Conservation (phyloP, 1,139 yeast species). For the Pichia sp. region DNA sequence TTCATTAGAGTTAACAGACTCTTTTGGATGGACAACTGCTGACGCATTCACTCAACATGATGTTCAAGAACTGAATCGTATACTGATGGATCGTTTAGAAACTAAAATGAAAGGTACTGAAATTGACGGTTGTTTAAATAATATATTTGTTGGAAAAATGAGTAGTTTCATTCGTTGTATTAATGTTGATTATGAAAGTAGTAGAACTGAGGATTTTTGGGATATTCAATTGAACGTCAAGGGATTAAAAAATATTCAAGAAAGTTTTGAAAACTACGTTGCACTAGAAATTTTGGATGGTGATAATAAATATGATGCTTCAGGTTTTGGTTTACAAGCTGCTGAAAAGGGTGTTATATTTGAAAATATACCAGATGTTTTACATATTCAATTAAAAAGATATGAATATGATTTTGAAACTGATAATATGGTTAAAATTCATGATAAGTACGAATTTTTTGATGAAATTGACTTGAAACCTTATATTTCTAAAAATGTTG, state of each 20-base stretch:
- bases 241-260: constrained; percentile 63
- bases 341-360: constrained; percentile 96
- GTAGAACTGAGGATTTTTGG: constrained; percentile 94
- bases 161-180: constrained; percentile 90
- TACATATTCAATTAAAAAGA: constrained; percentile 87
- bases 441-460: constrained; percentile 89
- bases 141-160: constrained; percentile 94
- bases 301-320: constrained; percentile 93
- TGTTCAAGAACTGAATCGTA: constrained; percentile 92
- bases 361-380: constrained; percentile 83
- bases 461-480: constrained; percentile 75
- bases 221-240: constrained; percentile 93
- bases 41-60: constrained; percentile 98
- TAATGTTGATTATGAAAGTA: constrained; percentile 90
- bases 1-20: constrained; percentile 77
- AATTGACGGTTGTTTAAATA: constrained; percentile 73
- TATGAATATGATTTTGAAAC: constrained; percentile 91
- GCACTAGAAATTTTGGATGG: constrained; percentile 88
- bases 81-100: constrained; percentile 90
- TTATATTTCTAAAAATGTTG: constrained; percentile 59
- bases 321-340: constrained; percentile 87
- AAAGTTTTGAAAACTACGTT: constrained; percentile 78
- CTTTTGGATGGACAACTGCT: constrained; percentile 96
- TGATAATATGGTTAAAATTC: constrained; percentile 84
- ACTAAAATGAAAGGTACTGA: constrained; percentile 84